A percentile compares a stretch with the other conserved stretches of the same genome.
Evolutionary conservation across 305 asterid genomes (phyloP).

Genomic region (Fraxinus paxiana): DNA sequence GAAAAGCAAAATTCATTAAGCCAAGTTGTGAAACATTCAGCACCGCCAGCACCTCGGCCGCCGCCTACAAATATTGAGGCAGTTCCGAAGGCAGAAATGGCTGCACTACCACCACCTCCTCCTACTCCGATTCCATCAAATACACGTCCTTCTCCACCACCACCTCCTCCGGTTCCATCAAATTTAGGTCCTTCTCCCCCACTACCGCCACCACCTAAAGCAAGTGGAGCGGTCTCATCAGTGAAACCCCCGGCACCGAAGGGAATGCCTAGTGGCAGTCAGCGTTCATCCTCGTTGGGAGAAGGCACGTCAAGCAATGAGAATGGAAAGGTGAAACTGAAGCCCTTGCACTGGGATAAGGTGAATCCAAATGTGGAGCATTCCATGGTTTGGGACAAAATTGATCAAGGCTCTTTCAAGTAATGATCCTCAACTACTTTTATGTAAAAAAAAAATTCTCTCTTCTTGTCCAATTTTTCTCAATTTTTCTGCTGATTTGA

Average conservation of each 20-base stretch:
- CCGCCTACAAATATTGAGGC: slow-evolving; percentile 21
- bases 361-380: slow-evolving; percentile 68
- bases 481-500: background rate
- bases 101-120: slow-evolving; percentile 29
- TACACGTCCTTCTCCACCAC: slow-evolving; percentile 19
- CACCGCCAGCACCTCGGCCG: slow-evolving; percentile 32
- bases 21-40: slow-evolving; percentile 17
- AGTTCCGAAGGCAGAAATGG: slow-evolving; percentile 21
- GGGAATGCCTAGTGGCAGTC: slow-evolving; percentile 18
- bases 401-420: slow-evolving; percentile 91
- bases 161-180: slow-evolving; percentile 36
- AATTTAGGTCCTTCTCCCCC: slow-evolving; percentile 37
- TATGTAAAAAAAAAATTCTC: background rate
- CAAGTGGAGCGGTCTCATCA: slow-evolving; percentile 26
- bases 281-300: slow-evolving; percentile 30
- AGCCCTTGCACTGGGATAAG: slow-evolving; percentile 95
- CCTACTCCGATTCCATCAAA: background rate
- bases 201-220: slow-evolving; percentile 41
- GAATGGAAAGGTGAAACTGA: slow-evolving; percentile 57
- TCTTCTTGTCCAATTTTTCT: background rate
- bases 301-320: slow-evolving; percentile 35
- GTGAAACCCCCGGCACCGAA: slow-evolving; percentile 38
- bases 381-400: slow-evolving; percentile 94
- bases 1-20: slow-evolving; percentile 33
- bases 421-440: slow-evolving; percentile 29